A percentile compares a stretch with the other conserved stretches of the same genome.
Conservation (phyloP, 2,329 filamentous ascomycete species). For the Rosellinia necatrix region DNA sequence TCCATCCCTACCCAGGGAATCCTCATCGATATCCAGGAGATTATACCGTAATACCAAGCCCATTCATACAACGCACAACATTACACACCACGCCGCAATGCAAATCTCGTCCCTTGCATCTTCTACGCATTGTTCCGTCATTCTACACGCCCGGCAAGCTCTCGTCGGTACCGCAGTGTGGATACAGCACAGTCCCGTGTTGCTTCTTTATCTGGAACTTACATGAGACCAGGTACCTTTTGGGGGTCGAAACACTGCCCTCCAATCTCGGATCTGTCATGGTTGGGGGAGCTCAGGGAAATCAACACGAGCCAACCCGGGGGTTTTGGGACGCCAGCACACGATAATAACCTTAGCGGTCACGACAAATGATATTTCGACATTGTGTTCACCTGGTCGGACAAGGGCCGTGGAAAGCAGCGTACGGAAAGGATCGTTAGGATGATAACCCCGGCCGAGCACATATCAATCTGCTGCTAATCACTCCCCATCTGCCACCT, state of each 20-base stretch:
- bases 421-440: slow-evolving; percentile 22
- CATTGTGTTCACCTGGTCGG: slow-evolving; percentile 11
- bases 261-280: slow-evolving; percentile 1
- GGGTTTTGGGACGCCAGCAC: slow-evolving; percentile 2
- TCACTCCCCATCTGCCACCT: too few relatives aligned
- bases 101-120: slow-evolving; percentile 14
- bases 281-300: neutral
- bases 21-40: neutral
- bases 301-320: slow-evolving; percentile 4
- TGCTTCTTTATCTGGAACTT: neutral
- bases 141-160: slow-evolving; percentile 5
- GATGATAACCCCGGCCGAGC: slow-evolving; percentile 11
- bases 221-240: neutral
- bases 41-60: neutral
- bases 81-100: neutral
- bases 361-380: too few relatives aligned
- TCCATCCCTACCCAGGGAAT: too few relatives aligned
- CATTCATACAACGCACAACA: neutral
- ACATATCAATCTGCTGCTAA: slow-evolving; percentile 11
- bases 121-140: slow-evolving; percentile 21
- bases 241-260: slow-evolving; percentile 1
- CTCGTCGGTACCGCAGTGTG: neutral
- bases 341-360: neutral
- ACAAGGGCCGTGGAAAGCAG: slow-evolving; percentile 11
- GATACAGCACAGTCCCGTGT: neutral